Percentiles rank a stretch among this genome's conserved stretches.
These are phyloP conservation scores for Leishmania mexicana DNA, from an alignment of 208 protist genomes.

Conservation along the genomic window DNA sequence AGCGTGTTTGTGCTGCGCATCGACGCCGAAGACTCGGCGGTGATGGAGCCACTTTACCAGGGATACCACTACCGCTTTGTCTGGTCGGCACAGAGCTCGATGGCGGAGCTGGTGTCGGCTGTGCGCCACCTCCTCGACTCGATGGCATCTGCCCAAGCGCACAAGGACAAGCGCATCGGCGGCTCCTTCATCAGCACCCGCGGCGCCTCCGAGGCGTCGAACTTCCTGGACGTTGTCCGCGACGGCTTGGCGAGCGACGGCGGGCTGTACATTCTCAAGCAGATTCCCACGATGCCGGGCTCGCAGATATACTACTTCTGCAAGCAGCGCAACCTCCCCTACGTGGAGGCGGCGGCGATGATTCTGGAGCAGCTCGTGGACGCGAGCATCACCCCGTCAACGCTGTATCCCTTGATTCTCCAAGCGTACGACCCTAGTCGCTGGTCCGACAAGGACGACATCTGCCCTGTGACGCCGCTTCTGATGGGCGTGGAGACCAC, in stretches of 20 bases:
- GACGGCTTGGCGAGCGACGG: conserved; percentile 81
- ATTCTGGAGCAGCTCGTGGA: conserved; percentile 85
- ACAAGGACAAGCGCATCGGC: conserved; percentile 3
- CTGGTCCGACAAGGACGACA: conserved; percentile 57
- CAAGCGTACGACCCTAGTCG: conserved; percentile 73
- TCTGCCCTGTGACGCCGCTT: conserved; percentile 68
- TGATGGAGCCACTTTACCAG: conserved; percentile 35
- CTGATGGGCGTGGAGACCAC: conserved; percentile 2
- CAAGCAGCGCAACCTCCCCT: conserved; percentile 48
- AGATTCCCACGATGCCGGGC: conserved; percentile 59
- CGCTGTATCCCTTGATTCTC: conserved; percentile 57
- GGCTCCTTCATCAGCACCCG: conserved; percentile 70
- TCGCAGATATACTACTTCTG: conserved; percentile 68
- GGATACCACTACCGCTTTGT: conserved; percentile 64
- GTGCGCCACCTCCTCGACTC: conserved; percentile 29
- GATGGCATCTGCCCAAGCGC: conserved; percentile 4
- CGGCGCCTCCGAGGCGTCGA: conserved; percentile 33
- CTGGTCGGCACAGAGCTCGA: conserved; percentile 46
- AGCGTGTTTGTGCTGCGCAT: conserved; percentile 51
- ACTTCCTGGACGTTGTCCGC: conserved; percentile 74
- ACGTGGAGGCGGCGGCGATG: conserved; percentile 68
- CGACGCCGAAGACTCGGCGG: conserved; percentile 42
- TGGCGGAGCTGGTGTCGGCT: conserved; percentile 40
- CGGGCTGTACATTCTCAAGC: conserved; percentile 76
- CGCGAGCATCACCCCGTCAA: conserved; percentile 44